A percentile compares a stretch with the other conserved stretches of the same genome.
phyloP scores from a whole-genome alignment of 2,329 filamentous ascomycete species.

The Fusarium nurragi region DNA sequence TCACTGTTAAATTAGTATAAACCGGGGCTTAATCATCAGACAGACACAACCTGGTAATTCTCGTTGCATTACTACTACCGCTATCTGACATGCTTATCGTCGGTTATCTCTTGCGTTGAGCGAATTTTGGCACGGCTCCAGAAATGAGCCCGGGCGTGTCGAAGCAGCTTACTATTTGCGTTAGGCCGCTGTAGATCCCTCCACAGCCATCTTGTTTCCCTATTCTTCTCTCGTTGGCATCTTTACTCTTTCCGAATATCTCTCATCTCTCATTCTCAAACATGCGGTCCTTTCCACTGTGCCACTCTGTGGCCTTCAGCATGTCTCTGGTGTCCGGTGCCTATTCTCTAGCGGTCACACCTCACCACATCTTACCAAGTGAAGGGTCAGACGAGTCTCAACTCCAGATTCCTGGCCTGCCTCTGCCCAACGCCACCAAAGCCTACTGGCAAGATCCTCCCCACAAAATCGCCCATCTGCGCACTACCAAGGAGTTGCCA shows the following conservation, averaged over 20 bases:
- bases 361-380: not conserved
- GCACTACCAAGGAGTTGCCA: conserved; percentile 14
- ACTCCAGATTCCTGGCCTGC: conserved; percentile 19
- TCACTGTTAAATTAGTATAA: too few species aligned
- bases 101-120: not conserved
- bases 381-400: conserved; percentile 2
- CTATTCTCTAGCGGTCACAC: conserved; percentile 6
- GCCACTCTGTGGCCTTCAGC: conserved; percentile 3
- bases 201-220: too few species aligned
- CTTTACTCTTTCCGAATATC: not conserved
- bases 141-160: not conserved
- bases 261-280: not conserved
- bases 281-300: conserved; percentile 11
- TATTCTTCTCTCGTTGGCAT: not conserved
- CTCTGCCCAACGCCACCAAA: conserved; percentile 24
- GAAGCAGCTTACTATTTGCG: not conserved
- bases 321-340: conserved; percentile 4
- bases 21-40: too few species aligned
- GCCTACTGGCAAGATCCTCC: conserved; percentile 29
- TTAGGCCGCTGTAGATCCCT: not conserved
- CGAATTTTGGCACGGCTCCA: not conserved
- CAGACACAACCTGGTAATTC: too few species aligned
- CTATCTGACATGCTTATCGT: not conserved
- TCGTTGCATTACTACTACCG: too few species aligned
- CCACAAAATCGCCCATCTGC: conserved; percentile 27